Evolutionary conservation across 1,284 basidiomycete genomes (phyloP), one percentile per base, ranked within the genome.

Genomic region (Marasmius oreades): DNA sequence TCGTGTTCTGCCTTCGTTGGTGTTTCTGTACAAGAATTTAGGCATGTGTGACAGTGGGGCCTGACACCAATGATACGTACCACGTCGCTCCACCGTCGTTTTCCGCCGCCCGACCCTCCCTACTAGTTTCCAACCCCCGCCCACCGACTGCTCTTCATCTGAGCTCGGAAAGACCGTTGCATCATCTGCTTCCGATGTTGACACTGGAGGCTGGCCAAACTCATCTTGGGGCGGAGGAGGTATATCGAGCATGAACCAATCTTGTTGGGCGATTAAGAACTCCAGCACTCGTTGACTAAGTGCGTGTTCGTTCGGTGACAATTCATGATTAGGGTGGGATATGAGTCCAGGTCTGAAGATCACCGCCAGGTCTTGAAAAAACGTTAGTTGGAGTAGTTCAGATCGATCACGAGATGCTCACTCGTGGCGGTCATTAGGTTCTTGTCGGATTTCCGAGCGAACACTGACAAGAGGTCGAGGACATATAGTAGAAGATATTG

Each of bases 381-480:
- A 26, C 54, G 51, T 56, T 18, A 20, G 31, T 18, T 22, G 23
- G 46, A 8, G 43, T 57, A 48, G 12, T 16, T 24, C 50, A 52
- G 18, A 57, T 61, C 14, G 24, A 42, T 31, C 28, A 22, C 33
- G 36, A 28, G 36, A 16, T 31, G 77, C 90, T 67, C 63, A 95
- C 93, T 99, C 59, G 90, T 83, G 14, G 95, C 90, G 1, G 90
- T 95, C 96, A 99, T 99, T 47, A 95, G 77, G 69, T 98, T 99
- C 75, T 90, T 91, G 63, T 95, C 90, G 24, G 87, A 84, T 69
- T 93, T 94, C 57, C 90, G 84, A 1, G 93, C 90, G 73, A 99
- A 98, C 7, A 99, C 94, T 48, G 93, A 94, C 48, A 99, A 78
- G 22, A 99, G 82, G 70, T 99, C 96, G 59, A 99, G 83, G 33